Evolutionary conservation across 352 stramenopile species (phyloP), one percentile per base, ranked within the genome.

Genomic region (Pythium rishiriense): DNA sequence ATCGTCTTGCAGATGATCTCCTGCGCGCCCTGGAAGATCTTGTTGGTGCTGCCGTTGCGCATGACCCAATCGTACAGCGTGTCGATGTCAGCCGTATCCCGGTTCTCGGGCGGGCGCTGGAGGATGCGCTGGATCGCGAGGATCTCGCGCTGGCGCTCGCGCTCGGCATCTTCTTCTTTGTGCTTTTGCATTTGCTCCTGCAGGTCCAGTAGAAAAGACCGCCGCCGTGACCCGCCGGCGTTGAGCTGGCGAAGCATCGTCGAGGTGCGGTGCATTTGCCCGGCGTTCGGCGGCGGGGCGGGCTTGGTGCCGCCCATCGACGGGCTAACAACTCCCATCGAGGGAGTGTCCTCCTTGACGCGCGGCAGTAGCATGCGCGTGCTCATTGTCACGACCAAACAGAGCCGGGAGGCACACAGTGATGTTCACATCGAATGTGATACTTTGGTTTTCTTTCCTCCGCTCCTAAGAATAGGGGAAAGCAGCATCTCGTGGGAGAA

Each of bases 1-100:
- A 94, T 94, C 17, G 83, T 93, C 62, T 93, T 94, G 68, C 85
- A 94, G 64, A 94, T 91, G 56, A 94, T 90, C 54, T 94, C 85
- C 68, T 94, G 85, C 4, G 82, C 85, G 0, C 82, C 85, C 48
- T 89, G 75, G 50, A 94, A 91, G 55, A 94, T 90, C 59, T 89
- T 87, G 62, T 79, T 88, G 10, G 83, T 94, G 59, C 77, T 91
- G n/a, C 80, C 83, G 46, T 94, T 94, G 39, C 80, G 75, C 57
- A 91, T 68, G 25, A 91, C 85, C 74, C 81, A 94, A 14, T 93
- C 82, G 64, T 91, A 93, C 17, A 94, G 64, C 22, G 62, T 78
- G 59, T 94, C 85, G 33, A 94, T 82, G n/a, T 94, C 83, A 24
- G 68, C 47, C 0, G 71, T 53, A 22, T 88, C 79, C 22, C 81